phyloP scores from a whole-genome alignment of 2,329 filamentous ascomycete species.

The Penicillium sp. region DNA sequence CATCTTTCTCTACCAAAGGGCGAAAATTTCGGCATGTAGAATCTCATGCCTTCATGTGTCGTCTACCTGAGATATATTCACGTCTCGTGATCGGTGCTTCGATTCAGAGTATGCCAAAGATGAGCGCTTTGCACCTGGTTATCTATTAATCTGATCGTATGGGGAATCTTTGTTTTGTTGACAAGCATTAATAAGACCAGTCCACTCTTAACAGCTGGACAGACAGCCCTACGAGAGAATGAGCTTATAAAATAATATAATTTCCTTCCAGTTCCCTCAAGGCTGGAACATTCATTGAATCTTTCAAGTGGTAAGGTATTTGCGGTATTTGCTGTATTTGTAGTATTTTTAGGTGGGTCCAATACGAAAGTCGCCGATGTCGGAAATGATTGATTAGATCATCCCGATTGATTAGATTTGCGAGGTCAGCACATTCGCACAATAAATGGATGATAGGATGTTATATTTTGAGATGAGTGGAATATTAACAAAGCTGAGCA shows the following conservation, averaged over 20 bases:
- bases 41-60: not conserved
- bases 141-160: not conserved
- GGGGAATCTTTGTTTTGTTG: not conserved
- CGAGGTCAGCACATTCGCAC: not conserved
- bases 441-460: not conserved
- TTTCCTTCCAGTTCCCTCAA: too few species aligned
- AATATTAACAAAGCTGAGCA: too few species aligned
- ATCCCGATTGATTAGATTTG: conserved; percentile 13
- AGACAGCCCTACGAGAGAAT: not conserved
- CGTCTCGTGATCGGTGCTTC: not conserved
- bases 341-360: not conserved
- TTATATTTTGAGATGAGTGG: too few species aligned
- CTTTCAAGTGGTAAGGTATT: not conserved
- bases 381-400: conserved; percentile 15
- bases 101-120: not conserved
- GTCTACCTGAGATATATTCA: not conserved
- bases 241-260: not conserved
- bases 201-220: not conserved
- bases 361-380: conserved; percentile 6
- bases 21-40: conserved; percentile 16
- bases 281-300: not conserved
- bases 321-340: not conserved
- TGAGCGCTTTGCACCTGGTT: not conserved
- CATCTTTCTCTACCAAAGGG: conserved; percentile 18
- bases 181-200: not conserved